These are phyloP conservation scores for Tolypocladium pustulatum DNA, from an alignment of 2,329 filamentous ascomycete species.

Conservation along the genomic window DNA sequence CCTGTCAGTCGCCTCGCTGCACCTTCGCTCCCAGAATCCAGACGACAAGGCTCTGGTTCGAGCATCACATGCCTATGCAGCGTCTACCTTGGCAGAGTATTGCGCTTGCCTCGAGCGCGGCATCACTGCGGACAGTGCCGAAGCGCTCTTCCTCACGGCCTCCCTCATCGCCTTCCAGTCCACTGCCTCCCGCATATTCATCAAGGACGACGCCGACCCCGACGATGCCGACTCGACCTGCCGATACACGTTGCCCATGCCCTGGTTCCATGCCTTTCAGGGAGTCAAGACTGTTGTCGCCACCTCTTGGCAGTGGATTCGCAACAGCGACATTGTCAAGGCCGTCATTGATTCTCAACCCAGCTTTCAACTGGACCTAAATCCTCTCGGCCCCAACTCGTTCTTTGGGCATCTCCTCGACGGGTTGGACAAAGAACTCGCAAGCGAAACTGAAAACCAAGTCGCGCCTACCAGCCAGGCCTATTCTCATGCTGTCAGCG, in stretches of 20 bases:
- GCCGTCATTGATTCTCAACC: slow-evolving; percentile 55
- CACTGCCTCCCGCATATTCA: slow-evolving; percentile 51
- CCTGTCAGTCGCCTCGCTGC: slow-evolving; percentile 52
- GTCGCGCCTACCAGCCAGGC: slow-evolving; percentile 32
- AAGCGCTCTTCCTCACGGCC: slow-evolving; percentile 52
- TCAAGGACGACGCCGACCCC: slow-evolving; percentile 39
- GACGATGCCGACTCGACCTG: slow-evolving; percentile 21
- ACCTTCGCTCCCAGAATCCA: slow-evolving; percentile 45
- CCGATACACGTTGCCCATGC: slow-evolving; percentile 47
- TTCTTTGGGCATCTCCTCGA: slow-evolving; percentile 53
- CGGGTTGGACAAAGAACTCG: slow-evolving; percentile 46
- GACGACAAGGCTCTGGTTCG: slow-evolving; percentile 49
- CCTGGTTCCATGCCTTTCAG: slow-evolving; percentile 59
- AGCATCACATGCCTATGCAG: slow-evolving; percentile 55
- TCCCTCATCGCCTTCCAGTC: slow-evolving; percentile 58
- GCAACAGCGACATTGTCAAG: slow-evolving; percentile 44
- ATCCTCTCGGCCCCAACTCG: slow-evolving; percentile 35
- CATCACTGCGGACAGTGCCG: slow-evolving; percentile 48
- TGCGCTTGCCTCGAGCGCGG: slow-evolving; percentile 44
- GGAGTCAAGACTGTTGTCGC: slow-evolving; percentile 56
- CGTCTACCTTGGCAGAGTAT: slow-evolving; percentile 51
- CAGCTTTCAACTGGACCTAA: slow-evolving; percentile 48
- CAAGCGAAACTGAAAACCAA: slow-evolving; percentile 18
- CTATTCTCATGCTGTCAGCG: slow-evolving; percentile 54
- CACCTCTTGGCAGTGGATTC: slow-evolving; percentile 53